These are phyloP conservation scores for Platismatia glauca DNA, from an alignment of 495 filamentous ascomycete genomes.

Conservation along the genomic window DNA sequence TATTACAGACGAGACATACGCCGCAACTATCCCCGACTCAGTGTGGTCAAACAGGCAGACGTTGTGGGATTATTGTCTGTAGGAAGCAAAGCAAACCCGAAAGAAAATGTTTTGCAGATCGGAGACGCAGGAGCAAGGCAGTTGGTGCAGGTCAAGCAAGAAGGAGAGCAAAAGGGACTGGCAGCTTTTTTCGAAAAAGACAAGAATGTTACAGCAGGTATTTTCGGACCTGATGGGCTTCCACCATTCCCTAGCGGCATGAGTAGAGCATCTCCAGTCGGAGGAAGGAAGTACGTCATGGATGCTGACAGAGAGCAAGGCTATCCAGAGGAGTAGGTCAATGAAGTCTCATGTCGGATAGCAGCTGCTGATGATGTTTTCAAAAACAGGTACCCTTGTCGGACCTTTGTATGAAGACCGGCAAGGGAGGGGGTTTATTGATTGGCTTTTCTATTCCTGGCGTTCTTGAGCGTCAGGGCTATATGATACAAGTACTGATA, in stretches of 20 bases:
- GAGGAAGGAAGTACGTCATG: constrained; percentile 36
- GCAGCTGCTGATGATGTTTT: constrained; percentile 22
- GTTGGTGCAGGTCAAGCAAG: constrained; percentile 68
- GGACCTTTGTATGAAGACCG: constrained; percentile 33
- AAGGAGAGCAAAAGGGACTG: constrained; percentile 62
- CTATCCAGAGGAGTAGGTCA: constrained; percentile 44
- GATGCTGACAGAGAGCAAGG: constrained; percentile 34
- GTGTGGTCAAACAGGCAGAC: constrained; percentile 74
- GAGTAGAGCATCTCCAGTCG: constrained; percentile 32
- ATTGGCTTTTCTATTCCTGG: background rate
- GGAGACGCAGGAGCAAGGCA: constrained; percentile 77
- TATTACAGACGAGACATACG: constrained; percentile 95
- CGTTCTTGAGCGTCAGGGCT: background rate
- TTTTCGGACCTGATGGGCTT: constrained; percentile 64
- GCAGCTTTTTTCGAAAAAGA: constrained; percentile 64
- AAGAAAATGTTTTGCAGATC: constrained; percentile 63
- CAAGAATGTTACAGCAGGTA: constrained; percentile 47
- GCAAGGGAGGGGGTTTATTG: background rate
- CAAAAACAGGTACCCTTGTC: constrained; percentile 45
- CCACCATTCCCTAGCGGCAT: constrained; percentile 72
- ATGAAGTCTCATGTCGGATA: background rate
- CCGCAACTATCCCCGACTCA: constrained; percentile 74
- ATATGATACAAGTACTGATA: background rate
- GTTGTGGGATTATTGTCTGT: constrained; percentile 77
- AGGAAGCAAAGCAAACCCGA: constrained; percentile 71